Evolutionary conservation across 176 grass and related monocot genomes (phyloP).

Genomic region (Oryza brachyantha): DNA sequence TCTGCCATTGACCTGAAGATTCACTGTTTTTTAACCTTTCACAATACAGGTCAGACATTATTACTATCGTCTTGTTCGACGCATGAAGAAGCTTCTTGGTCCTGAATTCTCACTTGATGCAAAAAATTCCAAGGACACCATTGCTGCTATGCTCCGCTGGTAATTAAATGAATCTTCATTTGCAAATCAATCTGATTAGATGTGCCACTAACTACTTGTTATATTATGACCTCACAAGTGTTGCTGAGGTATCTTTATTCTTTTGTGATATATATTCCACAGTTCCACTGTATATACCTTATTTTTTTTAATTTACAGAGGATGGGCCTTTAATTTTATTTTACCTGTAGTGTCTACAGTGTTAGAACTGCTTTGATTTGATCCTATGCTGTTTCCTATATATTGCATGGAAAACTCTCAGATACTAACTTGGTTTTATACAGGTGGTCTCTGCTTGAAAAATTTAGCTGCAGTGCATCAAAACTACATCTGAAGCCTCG

Average conservation of each 20-base stretch:
- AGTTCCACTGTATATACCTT: not conserved
- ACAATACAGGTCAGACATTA: constrained; percentile 93
- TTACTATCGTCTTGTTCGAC: constrained; percentile 95
- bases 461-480: constrained; percentile 93
- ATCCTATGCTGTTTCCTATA: not conserved
- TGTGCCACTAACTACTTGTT: not conserved
- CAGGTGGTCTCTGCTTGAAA: constrained; percentile 99
- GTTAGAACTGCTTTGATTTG: constrained; percentile 20
- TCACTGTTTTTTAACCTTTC: constrained; percentile 19
- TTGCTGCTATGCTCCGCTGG: constrained; percentile 99
- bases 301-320: constrained; percentile 16
- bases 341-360: not conserved
- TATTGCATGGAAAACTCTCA: constrained; percentile 3
- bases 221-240: constrained; percentile 23
- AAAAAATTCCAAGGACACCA: constrained; percentile 96
- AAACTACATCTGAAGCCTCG: constrained; percentile 96
- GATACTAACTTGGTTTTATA: constrained; percentile 35
- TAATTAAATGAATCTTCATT: constrained; percentile 48
- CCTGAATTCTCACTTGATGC: constrained; percentile 91
- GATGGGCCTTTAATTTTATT: not conserved
- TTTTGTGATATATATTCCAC: not conserved
- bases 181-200: constrained; percentile 16
- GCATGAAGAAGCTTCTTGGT: constrained; percentile 97
- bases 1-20: not conserved
- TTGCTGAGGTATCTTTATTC: not conserved